Evolutionary conservation across 1,284 basidiomycete genomes (phyloP), one percentile per base, ranked within the genome.

Genomic region (Malassezia caprae): DNA sequence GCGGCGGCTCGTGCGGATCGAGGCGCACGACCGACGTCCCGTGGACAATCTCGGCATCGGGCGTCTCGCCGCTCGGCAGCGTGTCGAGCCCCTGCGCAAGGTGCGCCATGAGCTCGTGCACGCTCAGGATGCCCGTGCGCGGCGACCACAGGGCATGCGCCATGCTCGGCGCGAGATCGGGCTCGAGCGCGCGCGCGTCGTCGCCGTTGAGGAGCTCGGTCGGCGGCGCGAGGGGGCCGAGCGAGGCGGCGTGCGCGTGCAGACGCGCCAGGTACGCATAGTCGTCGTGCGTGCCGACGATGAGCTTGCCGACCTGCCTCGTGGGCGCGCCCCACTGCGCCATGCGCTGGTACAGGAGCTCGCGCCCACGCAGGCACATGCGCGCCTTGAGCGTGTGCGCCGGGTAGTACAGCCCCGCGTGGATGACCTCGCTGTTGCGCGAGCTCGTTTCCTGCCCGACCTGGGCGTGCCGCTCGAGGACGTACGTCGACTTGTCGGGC

Each of bases 391-490:
- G 78, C 4, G 90, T 93, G 30, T 84, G 77, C 0, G 81, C 74
- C 0, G 91, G 91, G 72, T 96, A 96, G 72, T 78, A 77, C 28
- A 77, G 62, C 1, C 77, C 77, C 8, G 88, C 88, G 76, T 96
- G 91, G 40, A 96, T 86, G 13, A 98, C 93, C 70, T 96, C 93
- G 1, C 89, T 93, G 73, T 96, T 96, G 19, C 93, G 83, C 34
- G 90, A 90, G 72, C 63, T 66, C 7, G 69, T 74, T 44, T 73
- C 70, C 50, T 69, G 58, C 40, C 72, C 70, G 13, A 55, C 54
- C 3, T 49, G 55, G 27, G 73, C 72, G 73, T 88, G 84, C 61
- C 93, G 78, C 74, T 98, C 93, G 0, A 96, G 81, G 2, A 96
- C 78, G 72, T 84, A 87, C 0, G 87, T 91, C 4, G 87, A 84